Base-by-base conservation (phyloP, 2,329 filamentous ascomycete genomes). In the Xylariaceae sp. region DNA sequence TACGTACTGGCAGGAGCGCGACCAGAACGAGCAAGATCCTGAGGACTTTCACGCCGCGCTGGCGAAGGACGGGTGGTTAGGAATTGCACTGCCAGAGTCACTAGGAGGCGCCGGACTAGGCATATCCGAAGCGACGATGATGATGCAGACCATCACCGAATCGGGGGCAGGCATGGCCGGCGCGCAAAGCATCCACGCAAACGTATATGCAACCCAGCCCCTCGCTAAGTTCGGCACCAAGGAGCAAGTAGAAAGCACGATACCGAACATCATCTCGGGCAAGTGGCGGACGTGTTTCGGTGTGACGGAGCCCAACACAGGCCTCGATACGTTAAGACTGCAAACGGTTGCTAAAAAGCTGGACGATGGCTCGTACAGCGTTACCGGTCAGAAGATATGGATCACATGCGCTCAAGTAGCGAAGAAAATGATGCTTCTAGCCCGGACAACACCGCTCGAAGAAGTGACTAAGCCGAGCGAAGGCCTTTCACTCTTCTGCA, bases 331-430 rank as follows among this genome's bases (percentile, higher is more conserved):
- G 0, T 76, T 93, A 9, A 84, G 87, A 37, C 76, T 96, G 3
- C 81, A 79, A 34, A 94, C 90, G 0, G 74, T 76, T 5, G 91
- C 91, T 0, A 80, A 73, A 26, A 83, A 80, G 63, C 67, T 72
- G 33, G 53, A 60, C 3, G 82, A 85, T 17, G 83, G 83, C 12
- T 80, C 78, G 3, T 96, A 93, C 70, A 78, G 75, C 1, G 80
- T 96, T 9, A 84, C 84, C 0, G 91, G 91, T 0, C 90, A 94
- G 70, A 96, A 96, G 76, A 93, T 94, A 52, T 96, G 91, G 91
- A 96, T 95, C 52, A 91, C 90, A 0, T 93, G 86, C 50, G 91
- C 91, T 0, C 90, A 96, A 70, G 88, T 94, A 0, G 91, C 91
- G 0, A 81, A 82, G 3, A 91, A 91, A 67, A 96, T 96, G 91